Evolutionary conservation across 805 yeast genomes (phyloP).

Genomic region (Soucietia sequanensis): DNA sequence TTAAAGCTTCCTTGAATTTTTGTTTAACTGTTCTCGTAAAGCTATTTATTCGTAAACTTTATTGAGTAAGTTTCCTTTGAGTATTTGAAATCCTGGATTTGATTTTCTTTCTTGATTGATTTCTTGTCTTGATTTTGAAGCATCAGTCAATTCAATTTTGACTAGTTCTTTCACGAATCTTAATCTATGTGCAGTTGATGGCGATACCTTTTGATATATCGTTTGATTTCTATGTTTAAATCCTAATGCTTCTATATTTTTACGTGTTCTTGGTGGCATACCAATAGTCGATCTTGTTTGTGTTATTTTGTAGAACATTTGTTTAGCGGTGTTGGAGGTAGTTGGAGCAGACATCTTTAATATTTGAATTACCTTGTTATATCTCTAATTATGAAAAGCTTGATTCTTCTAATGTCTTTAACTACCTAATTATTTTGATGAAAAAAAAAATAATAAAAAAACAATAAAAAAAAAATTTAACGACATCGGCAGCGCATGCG

Average conservation of each 20-base stretch:
- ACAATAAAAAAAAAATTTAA: too few species aligned
- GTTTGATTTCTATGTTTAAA: constrained; percentile 70
- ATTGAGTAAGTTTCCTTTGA: constrained; percentile 6
- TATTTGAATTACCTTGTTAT: too few species aligned
- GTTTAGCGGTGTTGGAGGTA: constrained; percentile 9
- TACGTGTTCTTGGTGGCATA: constrained; percentile 64
- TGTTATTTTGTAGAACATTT: constrained; percentile 53
- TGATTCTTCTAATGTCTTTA: too few species aligned
- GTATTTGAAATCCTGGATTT: constrained; percentile 56
- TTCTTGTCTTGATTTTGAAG: constrained; percentile 48
- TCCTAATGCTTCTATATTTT: constrained; percentile 71
- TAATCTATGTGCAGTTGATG: constrained; percentile 82
- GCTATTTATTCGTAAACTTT: not conserved
- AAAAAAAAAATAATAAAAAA: too few species aligned
- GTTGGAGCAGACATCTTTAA: too few species aligned
- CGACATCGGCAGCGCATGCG: too few species aligned
- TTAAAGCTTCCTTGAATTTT: too few species aligned
- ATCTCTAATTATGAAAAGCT: too few species aligned
- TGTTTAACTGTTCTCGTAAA: too few species aligned
- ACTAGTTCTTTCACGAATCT: constrained; percentile 84
- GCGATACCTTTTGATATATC: constrained; percentile 69
- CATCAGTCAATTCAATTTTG: constrained; percentile 69
- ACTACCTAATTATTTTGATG: too few species aligned
- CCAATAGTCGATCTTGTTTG: constrained; percentile 85
- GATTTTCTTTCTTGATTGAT: constrained; percentile 56